These are phyloP conservation scores for Rhizophora mangle DNA, from an alignment of 345 rosid species.

Conservation along the genomic window DNA sequence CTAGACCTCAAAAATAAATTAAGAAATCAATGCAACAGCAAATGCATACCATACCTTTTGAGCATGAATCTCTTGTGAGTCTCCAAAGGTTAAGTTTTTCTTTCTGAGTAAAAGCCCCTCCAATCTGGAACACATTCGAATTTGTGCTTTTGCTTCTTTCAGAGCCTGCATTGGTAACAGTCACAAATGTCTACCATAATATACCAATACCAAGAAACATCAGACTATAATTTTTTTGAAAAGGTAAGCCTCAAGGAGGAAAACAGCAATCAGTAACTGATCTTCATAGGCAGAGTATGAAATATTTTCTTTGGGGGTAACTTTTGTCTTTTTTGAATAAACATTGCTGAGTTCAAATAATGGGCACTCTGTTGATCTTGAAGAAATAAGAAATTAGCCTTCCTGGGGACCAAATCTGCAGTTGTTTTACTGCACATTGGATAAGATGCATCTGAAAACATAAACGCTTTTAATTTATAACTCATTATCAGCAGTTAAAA, in stretches of 20 bases:
- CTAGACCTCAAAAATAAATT: not conserved
- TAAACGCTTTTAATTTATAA: too few species aligned
- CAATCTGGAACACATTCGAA: constrained; percentile 70
- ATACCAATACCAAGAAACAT: not conserved
- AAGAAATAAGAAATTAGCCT: too few species aligned
- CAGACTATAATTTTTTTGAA: not conserved
- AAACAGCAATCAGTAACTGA: not conserved
- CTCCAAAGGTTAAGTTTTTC: constrained; percentile 67
- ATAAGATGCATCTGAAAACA: too few species aligned
- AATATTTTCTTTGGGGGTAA: not conserved
- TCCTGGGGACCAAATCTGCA: too few species aligned
- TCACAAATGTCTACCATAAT: not conserved
- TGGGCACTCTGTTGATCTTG: too few species aligned
- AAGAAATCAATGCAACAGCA: constrained; percentile 7
- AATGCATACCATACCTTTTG: constrained; percentile 57
- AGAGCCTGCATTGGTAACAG: constrained; percentile 43
- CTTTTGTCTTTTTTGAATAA: not conserved
- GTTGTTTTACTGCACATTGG: too few species aligned
- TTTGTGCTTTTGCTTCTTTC: constrained; percentile 69
- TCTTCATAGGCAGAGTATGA: not conserved
- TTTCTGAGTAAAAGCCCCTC: constrained; percentile 77
- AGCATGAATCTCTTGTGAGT: constrained; percentile 86
- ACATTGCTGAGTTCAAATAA: too few species aligned
- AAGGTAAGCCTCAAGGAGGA: not conserved
- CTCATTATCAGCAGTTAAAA: too few species aligned